Base-by-base conservation (phyloP, 305 asterid genomes). In the Fraxinus greggii region DNA sequence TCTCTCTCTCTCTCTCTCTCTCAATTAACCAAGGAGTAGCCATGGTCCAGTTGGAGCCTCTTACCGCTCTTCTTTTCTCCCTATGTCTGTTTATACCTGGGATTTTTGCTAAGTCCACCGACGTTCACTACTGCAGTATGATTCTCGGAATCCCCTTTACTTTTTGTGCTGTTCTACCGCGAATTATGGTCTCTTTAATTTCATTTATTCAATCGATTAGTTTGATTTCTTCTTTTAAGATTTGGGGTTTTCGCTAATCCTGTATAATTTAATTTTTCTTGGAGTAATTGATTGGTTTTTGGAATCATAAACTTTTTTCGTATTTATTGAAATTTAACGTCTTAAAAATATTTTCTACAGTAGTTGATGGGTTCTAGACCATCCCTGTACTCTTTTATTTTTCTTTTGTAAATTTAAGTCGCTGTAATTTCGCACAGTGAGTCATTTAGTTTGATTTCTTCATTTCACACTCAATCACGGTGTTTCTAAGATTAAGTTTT, bases 121-220 rank as follows among this genome's bases (percentile, higher is more conserved):
- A 24, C 42, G 72, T 85, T 32, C 3, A 33, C 0, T 84, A 84
- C 78, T 88, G 89, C 84, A 28, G 90, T 86, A 33, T 24, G 78
- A 42, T 42, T 40, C 67, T 15, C 31, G 31, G 28, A 59, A 59
- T 3, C 15, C 31, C 69, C 69, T 59, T 21, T 59, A 3, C 15
- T 59, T 21, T 21, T 59, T 2, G 29, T 21, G 29, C 21, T 0
- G 13, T 59, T 21, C 69, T 21, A 59, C 69, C 29, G 69, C 29
- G 31, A 59, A 23, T 59, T 59, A 21, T 23, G 10, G 32, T 63
- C 33, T 23, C 72, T 63, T 32, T 9, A 24, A 1, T 23, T 24
- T 61, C 5, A 61, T 23, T 61, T 61, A 61, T 15, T 23, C 29
- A 21, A 2, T 59, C 70, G 7, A 23, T 59, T 54, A 23, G 70